A percentile compares a stretch with the other conserved stretches of the same genome.
Conservation (phyloP, 352 stramenopile genomes). For the Globisporangium perplexum region DNA sequence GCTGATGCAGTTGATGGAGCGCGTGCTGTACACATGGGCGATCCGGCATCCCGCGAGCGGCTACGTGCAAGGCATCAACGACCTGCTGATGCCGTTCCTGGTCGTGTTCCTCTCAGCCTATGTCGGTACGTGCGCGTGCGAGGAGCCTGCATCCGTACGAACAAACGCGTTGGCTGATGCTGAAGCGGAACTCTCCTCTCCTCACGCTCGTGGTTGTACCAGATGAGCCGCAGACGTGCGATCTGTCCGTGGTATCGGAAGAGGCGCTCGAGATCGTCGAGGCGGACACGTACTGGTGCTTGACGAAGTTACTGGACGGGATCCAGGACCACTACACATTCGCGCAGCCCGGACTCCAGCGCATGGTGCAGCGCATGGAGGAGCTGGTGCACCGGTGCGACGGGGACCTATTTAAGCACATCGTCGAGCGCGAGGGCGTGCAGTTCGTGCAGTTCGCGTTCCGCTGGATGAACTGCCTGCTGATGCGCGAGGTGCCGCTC, state of each 20-base stretch:
- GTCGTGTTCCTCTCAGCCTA: slow-evolving; percentile 94
- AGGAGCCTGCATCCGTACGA: no score
- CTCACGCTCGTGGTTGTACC: neutral
- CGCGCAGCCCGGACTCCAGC: slow-evolving; percentile 96
- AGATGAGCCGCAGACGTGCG: slow-evolving; percentile 75
- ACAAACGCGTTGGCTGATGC: no score
- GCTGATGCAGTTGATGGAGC: slow-evolving; percentile 86
- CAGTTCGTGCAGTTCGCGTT: slow-evolving; percentile 99
- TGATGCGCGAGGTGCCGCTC: slow-evolving; percentile 96
- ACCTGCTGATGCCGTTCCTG: slow-evolving; percentile 97
- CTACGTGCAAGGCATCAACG: slow-evolving; percentile 99
- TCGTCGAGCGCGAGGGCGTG: slow-evolving; percentile 90
- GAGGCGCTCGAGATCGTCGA: slow-evolving; percentile 87
- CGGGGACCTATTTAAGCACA: slow-evolving; percentile 91
- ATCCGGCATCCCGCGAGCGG: slow-evolving; percentile 97
- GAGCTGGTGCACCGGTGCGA: slow-evolving; percentile 97
- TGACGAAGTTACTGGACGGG: slow-evolving; percentile 97
- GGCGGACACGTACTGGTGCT: slow-evolving; percentile 98
- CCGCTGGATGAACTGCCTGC: slow-evolving; percentile 99
- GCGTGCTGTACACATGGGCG: slow-evolving; percentile 98
- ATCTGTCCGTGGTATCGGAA: slow-evolving; percentile 60
- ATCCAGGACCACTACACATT: slow-evolving; percentile 99
- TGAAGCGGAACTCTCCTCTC: no score
- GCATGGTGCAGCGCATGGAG: slow-evolving; percentile 97
- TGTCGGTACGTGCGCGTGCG: slow-evolving; percentile 33